Conservation (phyloP, 1,284 basidiomycete genomes). For the Coniophora puteana region DNA sequence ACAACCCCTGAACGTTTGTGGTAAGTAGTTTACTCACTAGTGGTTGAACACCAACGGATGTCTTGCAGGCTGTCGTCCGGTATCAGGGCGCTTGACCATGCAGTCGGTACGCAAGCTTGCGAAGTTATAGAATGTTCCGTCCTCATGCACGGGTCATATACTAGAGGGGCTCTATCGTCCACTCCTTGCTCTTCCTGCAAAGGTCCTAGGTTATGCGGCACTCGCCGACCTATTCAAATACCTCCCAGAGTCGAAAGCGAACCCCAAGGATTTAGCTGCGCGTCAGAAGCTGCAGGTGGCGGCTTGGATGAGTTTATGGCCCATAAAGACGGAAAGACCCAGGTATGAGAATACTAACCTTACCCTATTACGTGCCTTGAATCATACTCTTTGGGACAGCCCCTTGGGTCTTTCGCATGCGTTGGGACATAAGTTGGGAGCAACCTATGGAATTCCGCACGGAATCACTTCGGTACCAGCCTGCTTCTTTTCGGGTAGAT, state of each 20-base stretch:
- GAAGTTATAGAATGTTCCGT: conserved; percentile 1
- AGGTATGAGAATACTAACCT: conserved; percentile 31
- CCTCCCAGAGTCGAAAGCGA: conserved; percentile 59
- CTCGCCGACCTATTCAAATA: conserved; percentile 72
- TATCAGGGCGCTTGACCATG: conserved; percentile 75
- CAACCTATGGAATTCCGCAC: conserved; percentile 73
- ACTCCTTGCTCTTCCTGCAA: conserved; percentile 52
- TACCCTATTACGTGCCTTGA: background rate
- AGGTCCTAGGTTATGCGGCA: conserved; percentile 63
- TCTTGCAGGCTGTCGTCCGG: conserved; percentile 67
- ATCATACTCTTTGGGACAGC: conserved; percentile 27
- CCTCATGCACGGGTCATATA: background rate
- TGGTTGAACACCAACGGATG: conserved; percentile 11
- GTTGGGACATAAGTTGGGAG: conserved; percentile 74
- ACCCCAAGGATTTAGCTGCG: conserved; percentile 52
- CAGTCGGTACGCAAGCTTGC: conserved; percentile 49
- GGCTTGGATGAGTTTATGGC: conserved; percentile 80
- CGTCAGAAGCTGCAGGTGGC: conserved; percentile 74
- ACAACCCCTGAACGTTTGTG: conserved; percentile 74
- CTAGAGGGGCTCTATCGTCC: conserved; percentile 70
- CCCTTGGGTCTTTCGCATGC: conserved; percentile 72
- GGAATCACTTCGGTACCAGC: conserved; percentile 72
- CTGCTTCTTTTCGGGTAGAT: background rate
- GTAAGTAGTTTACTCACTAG: conserved; percentile 34
- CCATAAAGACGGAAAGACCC: conserved; percentile 51